Conservation (phyloP, 129 eudicot genomes). For the Kitagawia praeruptora region DNA sequence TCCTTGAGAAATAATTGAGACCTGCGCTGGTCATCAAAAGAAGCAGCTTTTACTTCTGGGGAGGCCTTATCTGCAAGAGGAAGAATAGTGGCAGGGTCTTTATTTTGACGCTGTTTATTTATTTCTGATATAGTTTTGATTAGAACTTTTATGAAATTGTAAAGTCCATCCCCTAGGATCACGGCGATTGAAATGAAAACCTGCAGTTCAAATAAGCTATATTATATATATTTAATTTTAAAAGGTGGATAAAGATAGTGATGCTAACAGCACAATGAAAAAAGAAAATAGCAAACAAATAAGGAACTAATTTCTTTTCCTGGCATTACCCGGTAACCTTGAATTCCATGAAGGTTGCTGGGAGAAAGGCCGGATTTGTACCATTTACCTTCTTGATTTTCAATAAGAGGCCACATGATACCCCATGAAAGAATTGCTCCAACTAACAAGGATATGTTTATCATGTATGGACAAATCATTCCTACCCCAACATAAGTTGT, state of each 20-base stretch:
- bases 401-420: conserved; percentile 12
- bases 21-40: conserved; percentile 38
- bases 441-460: not conserved
- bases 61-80: conserved; percentile 1
- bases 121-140: conserved; percentile 10
- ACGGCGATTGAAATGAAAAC: conserved; percentile 21
- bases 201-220: not conserved
- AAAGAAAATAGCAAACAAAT: not conserved
- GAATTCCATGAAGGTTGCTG: conserved; percentile 8
- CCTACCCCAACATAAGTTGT: conserved; percentile 12
- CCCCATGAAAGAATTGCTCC: conserved; percentile 15
- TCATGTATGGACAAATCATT: conserved; percentile 12
- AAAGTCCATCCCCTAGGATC: conserved; percentile 68
- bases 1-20: conserved; percentile 43
- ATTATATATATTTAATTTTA: not conserved
- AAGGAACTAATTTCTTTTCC: not conserved
- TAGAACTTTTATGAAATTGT: conserved; percentile 36
- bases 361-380: not conserved
- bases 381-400: conserved; percentile 7
- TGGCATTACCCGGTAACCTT: conserved; percentile 11
- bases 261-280: not conserved
- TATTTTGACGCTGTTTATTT: not conserved
- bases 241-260: not conserved
- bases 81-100: not conserved
- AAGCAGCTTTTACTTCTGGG: conserved; percentile 7